Percentiles rank a stretch among this genome's conserved stretches.
These are phyloP conservation scores for Yarrowia galli DNA, from an alignment of 1,139 yeast species.

Conservation along the genomic window DNA sequence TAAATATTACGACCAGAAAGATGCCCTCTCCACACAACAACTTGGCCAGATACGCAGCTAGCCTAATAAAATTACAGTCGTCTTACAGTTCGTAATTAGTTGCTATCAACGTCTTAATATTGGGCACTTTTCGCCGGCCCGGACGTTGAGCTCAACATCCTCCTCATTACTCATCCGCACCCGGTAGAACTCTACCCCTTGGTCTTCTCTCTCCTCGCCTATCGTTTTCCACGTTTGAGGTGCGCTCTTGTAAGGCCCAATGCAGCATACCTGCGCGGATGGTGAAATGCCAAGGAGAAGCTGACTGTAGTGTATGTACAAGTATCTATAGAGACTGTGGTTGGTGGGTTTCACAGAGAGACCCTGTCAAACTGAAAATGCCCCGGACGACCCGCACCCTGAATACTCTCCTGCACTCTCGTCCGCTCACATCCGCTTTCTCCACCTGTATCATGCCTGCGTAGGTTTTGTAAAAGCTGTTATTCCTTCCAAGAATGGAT, in stretches of 20 bases:
- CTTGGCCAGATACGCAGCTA: no score
- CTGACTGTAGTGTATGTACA: not conserved
- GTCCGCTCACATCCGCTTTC: not conserved
- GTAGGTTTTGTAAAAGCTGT: not conserved
- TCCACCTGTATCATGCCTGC: not conserved
- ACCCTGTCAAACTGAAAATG: not conserved
- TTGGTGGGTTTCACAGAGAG: no score
- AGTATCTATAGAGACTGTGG: not conserved
- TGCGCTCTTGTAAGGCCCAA: not conserved
- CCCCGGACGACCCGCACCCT: not conserved
- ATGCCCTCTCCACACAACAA: no score
- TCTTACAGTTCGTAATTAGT: no score
- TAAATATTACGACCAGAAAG: no score
- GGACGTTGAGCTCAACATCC: no score
- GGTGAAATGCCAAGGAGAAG: not conserved
- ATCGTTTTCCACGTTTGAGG: conserved; percentile 22
- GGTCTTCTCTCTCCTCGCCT: conserved; percentile 4
- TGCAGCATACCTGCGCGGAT: conserved; percentile 7
- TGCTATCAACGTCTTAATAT: not conserved
- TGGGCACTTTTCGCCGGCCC: no score
- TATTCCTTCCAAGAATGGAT: conserved; percentile 15
- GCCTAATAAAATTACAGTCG: no score
- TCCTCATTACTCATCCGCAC: no score
- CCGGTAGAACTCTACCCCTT: not conserved
- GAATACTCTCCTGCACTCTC: not conserved